These are phyloP conservation scores for Aeschynomene evenia DNA, from an alignment of 306 rosid species.

Conservation along the genomic window DNA sequence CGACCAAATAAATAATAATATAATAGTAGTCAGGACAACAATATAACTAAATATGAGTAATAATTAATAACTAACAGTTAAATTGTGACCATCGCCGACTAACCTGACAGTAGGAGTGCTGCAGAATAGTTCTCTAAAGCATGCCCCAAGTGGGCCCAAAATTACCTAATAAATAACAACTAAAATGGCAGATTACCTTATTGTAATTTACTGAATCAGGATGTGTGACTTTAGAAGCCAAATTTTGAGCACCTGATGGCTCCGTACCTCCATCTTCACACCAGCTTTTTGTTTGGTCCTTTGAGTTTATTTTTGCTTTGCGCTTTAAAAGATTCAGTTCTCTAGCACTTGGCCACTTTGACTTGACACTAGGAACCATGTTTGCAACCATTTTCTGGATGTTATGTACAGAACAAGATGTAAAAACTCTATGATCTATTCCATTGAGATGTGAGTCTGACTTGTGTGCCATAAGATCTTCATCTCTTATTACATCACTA, in stretches of 20 bases:
- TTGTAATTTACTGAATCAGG: constrained; percentile 55
- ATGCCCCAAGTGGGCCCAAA: constrained; percentile 11
- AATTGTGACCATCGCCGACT: constrained; percentile 14
- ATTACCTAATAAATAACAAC: constrained; percentile 10
- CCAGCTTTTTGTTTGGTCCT: constrained; percentile 87
- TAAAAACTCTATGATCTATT: constrained; percentile 61
- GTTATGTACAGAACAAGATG: constrained; percentile 66
- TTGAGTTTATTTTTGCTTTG: constrained; percentile 83
- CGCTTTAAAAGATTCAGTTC: constrained; percentile 89
- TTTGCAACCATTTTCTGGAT: constrained; percentile 85
- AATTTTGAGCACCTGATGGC: constrained; percentile 51
- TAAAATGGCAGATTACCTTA: constrained; percentile 52
- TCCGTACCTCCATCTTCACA: constrained; percentile 77
- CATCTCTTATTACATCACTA: constrained; percentile 93
- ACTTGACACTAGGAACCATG: constrained; percentile 84
- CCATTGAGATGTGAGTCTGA: constrained; percentile 61
- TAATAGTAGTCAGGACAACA: not conserved
- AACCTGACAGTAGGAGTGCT: constrained; percentile 1
- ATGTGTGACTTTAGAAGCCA: constrained; percentile 47
- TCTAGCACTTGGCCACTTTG: constrained; percentile 94
- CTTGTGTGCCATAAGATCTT: constrained; percentile 77
- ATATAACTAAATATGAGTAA: not conserved
- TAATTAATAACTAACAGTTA: not conserved
- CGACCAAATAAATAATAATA: not conserved
- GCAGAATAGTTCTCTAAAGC: not conserved